Conservation (phyloP, 1,284 basidiomycete species). For the Phenoliferia sp. region DNA sequence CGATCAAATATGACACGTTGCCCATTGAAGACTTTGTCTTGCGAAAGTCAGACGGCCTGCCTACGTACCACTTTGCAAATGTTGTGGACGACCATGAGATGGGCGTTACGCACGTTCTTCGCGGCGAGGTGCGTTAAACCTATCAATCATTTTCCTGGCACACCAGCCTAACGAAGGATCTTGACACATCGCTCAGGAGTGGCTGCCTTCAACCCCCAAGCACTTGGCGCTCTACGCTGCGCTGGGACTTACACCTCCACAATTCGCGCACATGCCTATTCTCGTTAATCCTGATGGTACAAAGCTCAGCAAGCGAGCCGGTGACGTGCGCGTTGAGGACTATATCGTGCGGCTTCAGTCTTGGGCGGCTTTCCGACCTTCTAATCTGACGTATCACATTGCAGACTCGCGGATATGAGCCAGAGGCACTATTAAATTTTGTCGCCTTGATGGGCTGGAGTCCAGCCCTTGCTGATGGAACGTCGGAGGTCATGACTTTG, state of each 20-base stretch:
- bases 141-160: slow-evolving; percentile 4
- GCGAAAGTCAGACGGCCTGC: slow-evolving; percentile 85
- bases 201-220: slow-evolving; percentile 89
- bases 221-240: slow-evolving; percentile 85
- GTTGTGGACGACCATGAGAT: slow-evolving; percentile 95
- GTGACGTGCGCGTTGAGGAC: slow-evolving; percentile 78
- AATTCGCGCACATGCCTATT: slow-evolving; percentile 87
- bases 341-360: slow-evolving; percentile 59
- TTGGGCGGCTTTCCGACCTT: neutral
- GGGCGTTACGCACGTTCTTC: slow-evolving; percentile 90
- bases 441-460: slow-evolving; percentile 91
- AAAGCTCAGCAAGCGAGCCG: slow-evolving; percentile 91
- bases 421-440: slow-evolving; percentile 85
- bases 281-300: slow-evolving; percentile 83
- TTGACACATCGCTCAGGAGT: slow-evolving; percentile 59
- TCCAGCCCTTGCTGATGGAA: slow-evolving; percentile 31
- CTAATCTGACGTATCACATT: neutral
- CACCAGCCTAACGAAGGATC: neutral
- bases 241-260: slow-evolving; percentile 65
- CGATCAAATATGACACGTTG: slow-evolving; percentile 54
- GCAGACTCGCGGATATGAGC: slow-evolving; percentile 73
- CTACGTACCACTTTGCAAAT: slow-evolving; percentile 94
- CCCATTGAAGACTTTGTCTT: slow-evolving; percentile 80
- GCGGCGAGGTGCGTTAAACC: slow-evolving; percentile 83
- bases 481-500: slow-evolving; percentile 56